These are phyloP conservation scores for Mycena sp. DNA, from an alignment of 1,284 basidiomycete genomes.

Conservation along the genomic window DNA sequence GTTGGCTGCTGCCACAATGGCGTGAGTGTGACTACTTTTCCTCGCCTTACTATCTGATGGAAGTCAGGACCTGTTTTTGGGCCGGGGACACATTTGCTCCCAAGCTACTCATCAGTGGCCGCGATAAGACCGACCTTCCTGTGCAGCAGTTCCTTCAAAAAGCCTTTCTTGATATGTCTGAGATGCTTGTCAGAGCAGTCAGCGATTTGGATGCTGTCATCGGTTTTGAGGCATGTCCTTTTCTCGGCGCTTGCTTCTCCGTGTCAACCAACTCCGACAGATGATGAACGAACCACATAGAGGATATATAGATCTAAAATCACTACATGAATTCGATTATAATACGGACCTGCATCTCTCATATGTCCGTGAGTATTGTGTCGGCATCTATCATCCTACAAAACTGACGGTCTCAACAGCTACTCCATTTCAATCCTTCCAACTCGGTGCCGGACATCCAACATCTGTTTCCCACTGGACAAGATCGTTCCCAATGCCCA, in stretches of 20 bases:
- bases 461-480: constrained; percentile 79
- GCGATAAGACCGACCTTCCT: constrained; percentile 60
- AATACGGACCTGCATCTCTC: constrained; percentile 94
- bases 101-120: constrained; percentile 65
- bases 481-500: constrained; percentile 88
- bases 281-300: constrained; percentile 97
- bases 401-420: constrained; percentile 51
- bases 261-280: constrained; percentile 46
- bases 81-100: constrained; percentile 88
- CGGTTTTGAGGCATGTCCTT: constrained; percentile 81
- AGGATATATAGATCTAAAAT: constrained; percentile 88
- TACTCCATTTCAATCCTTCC: constrained; percentile 86
- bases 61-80: constrained; percentile 84
- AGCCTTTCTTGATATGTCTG: constrained; percentile 84
- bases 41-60: not conserved
- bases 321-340: constrained; percentile 90
- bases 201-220: constrained; percentile 82
- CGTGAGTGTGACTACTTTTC: constrained; percentile 58
- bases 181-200: constrained; percentile 73
- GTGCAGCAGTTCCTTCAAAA: constrained; percentile 89
- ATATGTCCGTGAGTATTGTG: constrained; percentile 65
- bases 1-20: constrained; percentile 87
- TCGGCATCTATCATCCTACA: not conserved
- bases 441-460: constrained; percentile 82
- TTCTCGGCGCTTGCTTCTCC: not conserved